phyloP scores from a whole-genome alignment of 208 protist genomes.

The Polymyxa betae region DNA sequence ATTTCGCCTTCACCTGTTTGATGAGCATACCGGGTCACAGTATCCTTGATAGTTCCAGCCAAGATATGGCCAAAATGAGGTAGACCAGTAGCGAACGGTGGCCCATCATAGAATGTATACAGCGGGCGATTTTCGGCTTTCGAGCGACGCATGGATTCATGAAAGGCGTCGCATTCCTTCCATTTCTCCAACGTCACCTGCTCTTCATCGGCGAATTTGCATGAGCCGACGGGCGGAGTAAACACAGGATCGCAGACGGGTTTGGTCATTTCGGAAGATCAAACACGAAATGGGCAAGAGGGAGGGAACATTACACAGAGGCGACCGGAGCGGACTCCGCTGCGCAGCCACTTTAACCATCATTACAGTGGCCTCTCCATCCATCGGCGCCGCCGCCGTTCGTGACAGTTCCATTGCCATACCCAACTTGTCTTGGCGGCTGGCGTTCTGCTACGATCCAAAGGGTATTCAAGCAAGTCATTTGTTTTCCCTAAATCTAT shows the following conservation, averaged over 20 bases:
- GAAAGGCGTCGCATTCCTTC: constrained; percentile 93
- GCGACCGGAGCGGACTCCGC: too few relatives aligned
- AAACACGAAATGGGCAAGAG: too few relatives aligned
- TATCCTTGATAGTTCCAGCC: constrained; percentile 98
- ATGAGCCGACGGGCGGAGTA: constrained; percentile 58
- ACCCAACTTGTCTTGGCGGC: too few relatives aligned
- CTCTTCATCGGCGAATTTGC: constrained; percentile 91
- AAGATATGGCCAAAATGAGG: constrained; percentile 99
- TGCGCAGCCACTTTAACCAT: too few relatives aligned
- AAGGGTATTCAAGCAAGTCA: too few relatives aligned
- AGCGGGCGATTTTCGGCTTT: constrained; percentile 54
- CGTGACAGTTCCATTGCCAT: too few relatives aligned
- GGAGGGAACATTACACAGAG: too few relatives aligned
- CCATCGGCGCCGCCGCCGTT: too few relatives aligned
- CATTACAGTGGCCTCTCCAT: too few relatives aligned
- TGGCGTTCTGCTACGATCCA: too few relatives aligned
- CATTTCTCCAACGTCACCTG: constrained; percentile 89
- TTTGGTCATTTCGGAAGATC: too few relatives aligned
- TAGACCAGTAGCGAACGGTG: constrained; percentile 99
- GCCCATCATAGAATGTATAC: constrained; percentile 97
- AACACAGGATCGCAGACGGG: constrained; percentile 62
- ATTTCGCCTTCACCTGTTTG: constrained; percentile 72
- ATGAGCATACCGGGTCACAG: constrained; percentile 96
- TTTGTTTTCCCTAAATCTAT: too few relatives aligned
- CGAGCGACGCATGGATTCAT: constrained; percentile 84